These are phyloP conservation scores for Tuber umbilicatum DNA, from an alignment of 495 filamentous ascomycete genomes.

Conservation along the genomic window DNA sequence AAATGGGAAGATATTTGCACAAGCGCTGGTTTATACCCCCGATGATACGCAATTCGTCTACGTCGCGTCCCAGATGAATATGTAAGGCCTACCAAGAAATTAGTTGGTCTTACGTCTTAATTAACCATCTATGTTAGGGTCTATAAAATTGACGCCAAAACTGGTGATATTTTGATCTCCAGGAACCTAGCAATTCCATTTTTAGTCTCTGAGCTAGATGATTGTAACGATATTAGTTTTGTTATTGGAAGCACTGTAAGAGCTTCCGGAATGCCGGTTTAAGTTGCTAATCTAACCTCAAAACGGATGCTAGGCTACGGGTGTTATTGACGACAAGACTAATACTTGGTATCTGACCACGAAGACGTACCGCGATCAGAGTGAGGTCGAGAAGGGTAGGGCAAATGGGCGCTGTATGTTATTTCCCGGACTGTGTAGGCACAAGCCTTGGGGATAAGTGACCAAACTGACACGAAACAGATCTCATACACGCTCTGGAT, in stretches of 20 bases:
- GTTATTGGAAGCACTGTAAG: slow-evolving; percentile 46
- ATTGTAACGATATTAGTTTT: slow-evolving; percentile 47
- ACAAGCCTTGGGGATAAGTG: slow-evolving; percentile 9
- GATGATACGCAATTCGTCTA: slow-evolving; percentile 46
- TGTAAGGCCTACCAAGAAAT: neutral
- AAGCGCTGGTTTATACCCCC: slow-evolving; percentile 49
- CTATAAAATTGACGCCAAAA: slow-evolving; percentile 47
- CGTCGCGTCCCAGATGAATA: slow-evolving; percentile 47
- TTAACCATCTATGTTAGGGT: slow-evolving; percentile 45
- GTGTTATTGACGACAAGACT: slow-evolving; percentile 48
- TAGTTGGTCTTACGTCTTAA: slow-evolving; percentile 43
- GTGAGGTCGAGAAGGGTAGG: slow-evolving; percentile 28
- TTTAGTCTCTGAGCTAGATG: slow-evolving; percentile 44
- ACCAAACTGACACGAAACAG: slow-evolving; percentile 7
- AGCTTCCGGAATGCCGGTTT: neutral
- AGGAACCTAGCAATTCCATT: slow-evolving; percentile 47
- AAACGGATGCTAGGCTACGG: slow-evolving; percentile 38
- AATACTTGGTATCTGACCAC: slow-evolving; percentile 46
- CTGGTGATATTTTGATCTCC: slow-evolving; percentile 43
- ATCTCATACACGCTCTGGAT: slow-evolving; percentile 45
- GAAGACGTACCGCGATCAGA: slow-evolving; percentile 45
- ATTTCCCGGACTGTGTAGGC: neutral
- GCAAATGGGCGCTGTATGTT: slow-evolving; percentile 37
- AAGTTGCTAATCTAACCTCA: neutral
- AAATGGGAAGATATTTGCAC: slow-evolving; percentile 46